Base-by-base conservation (phyloP, 352 stramenopile species). In the Phytopythium litorale region DNA sequence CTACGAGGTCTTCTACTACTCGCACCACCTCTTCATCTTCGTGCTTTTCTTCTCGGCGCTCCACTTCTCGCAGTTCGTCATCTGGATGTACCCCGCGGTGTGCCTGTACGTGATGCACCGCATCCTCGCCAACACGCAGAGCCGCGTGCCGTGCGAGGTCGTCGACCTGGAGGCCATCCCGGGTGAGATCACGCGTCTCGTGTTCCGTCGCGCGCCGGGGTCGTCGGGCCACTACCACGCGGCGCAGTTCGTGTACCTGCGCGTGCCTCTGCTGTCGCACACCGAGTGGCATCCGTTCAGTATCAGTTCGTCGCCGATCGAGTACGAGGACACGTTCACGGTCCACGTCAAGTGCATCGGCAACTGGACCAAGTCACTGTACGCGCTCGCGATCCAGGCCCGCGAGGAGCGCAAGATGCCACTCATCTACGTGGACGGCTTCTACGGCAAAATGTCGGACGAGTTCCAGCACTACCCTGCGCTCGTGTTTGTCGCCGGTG, bases 1-100 rank as follows among this genome's bases (percentile, higher is more conserved):
- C 75, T 97, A 94, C 66, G 81, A 91, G 53, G 48, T 93, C 33
- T 97, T 97, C 56, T 94, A 96, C 73, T 94, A 94, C 72, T 76
- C 74, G 58, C 88, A 97, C 68, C 85, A 95, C 65, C 75, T 96
- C 43, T 96, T 96, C 68, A 76, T 97, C 40, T 61, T 94, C 23
- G 86, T 92, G 70, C 67, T 91, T 51, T 65, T 93, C 62, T 68
- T 76, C 50, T 73, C 71, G 52, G 73, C 74, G 19, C 63, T 95
- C 37, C 86, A 95, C 73, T 95, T 89, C 40, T 81, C 75, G 52
- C 79, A 79, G 28, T 91, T 93, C 49, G 79, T 95, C 43, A 90
- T 92, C 35, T 95, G 80, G 80, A 89, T 93, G 79, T 95, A 92
- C 62, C 79, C 82, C 16, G 73, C 72, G 16, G 72, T 92, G 55